A percentile compares a stretch with the other conserved stretches of the same genome.
Conservation (phyloP, 176 grass and related monocot species). For the Triticum monococcum region DNA sequence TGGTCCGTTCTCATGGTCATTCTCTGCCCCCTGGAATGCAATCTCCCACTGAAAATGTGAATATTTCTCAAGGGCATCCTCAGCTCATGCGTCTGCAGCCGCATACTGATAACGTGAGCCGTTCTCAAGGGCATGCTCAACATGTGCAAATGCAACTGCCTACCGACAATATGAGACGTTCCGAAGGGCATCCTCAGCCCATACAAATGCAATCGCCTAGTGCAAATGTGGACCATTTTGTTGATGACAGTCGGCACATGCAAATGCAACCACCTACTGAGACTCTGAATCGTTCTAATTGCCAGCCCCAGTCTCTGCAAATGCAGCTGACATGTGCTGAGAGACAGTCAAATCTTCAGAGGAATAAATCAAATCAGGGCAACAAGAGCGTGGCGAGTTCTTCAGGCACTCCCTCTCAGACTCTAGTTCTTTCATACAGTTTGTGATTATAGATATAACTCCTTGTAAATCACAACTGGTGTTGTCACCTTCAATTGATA, state of each 20-base stretch:
- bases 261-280: background rate
- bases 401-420: background rate
- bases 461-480: background rate
- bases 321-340: background rate
- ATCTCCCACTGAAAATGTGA: constrained; percentile 9
- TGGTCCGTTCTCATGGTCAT: background rate
- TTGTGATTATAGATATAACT: background rate
- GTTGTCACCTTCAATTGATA: background rate
- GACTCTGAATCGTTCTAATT: background rate
- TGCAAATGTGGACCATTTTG: background rate
- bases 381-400: background rate
- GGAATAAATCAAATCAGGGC: background rate
- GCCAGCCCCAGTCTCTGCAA: background rate
- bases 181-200: background rate
- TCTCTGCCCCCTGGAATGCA: background rate
- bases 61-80: background rate
- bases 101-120: background rate
- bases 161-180: background rate
- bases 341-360: background rate
- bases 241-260: no score
- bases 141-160: background rate
- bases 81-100: background rate
- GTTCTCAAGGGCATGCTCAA: background rate
- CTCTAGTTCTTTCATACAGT: background rate
- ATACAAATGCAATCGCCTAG: background rate